Evolutionary conservation across 1,284 basidiomycete genomes (phyloP), one percentile per base, ranked within the genome.

Genomic region (Microbotryum intermedium): DNA sequence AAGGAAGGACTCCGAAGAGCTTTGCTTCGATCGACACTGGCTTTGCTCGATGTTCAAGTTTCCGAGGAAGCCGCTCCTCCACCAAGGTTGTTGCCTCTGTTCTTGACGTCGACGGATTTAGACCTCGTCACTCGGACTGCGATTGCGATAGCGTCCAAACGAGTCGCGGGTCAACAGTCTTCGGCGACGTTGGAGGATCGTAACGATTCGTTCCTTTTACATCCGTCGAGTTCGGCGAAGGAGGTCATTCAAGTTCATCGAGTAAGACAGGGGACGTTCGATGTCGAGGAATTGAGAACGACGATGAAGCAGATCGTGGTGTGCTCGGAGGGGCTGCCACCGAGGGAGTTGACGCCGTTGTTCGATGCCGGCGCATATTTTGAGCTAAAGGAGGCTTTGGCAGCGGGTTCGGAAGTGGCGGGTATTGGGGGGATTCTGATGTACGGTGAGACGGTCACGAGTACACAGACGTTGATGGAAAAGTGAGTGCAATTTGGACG

Each of bases 381-480:
- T 65, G 43, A 59, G 3, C 70, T 16, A 39, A 74, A 39, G 66
- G 79, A 18, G 16, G 28, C 18, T 43, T 34, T 52, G 49, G 50
- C 48, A 1, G 34, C 34, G 6, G 13, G 13, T 13, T 11, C 44
- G 3, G 26, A 52, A 4, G 57, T 61, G n/a, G 21, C 30, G 1
- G 16, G 21, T 16, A 57, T 75, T 21, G 93, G 93, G 0, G 87
- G 90, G 59, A 79, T 83, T 20, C 72, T 97, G 43, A 71, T 93
- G 23, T 97, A 97, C 69, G 87, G 86, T 26, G 89, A 97, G 75
- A 84, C 85, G 0, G 87, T 97, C 7, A 91, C 90, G 0, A 93
- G 89, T 67, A 98, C 94, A 0, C 94, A 98, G 75, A 94, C 91
- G 0, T 83, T 97, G 82, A 79, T 97, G 2, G 91, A 97, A 72